These are phyloP conservation scores for Phanerochaete carnosa DNA, from an alignment of 768 basidiomycete genomes.

Conservation along the genomic window DNA sequence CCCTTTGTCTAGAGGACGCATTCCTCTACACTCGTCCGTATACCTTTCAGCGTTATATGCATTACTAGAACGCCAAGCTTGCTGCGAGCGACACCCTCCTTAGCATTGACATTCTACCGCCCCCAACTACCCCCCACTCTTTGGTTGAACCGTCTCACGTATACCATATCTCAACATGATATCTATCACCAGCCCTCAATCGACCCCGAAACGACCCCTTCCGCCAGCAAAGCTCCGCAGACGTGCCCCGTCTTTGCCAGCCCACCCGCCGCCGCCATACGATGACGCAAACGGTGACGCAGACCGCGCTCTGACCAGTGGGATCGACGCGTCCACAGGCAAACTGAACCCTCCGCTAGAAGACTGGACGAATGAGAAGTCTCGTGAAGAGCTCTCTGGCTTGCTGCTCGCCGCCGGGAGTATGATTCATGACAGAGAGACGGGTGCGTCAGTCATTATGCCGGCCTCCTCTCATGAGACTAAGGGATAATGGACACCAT, in stretches of 20 bases:
- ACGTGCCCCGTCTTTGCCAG: slow-evolving; percentile 37
- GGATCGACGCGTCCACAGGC: slow-evolving; percentile 17
- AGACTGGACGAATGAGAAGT: slow-evolving; percentile 59
- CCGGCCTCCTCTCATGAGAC: not conserved
- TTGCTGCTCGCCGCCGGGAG: slow-evolving; percentile 71
- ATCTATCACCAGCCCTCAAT: slow-evolving; percentile 21
- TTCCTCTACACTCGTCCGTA: not conserved
- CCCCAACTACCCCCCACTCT: slow-evolving; percentile 1
- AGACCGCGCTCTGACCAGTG: not conserved
- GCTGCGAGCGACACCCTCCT: not conserved
- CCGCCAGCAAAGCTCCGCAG: slow-evolving; percentile 65
- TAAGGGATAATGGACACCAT: not conserved
- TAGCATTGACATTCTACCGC: not conserved
- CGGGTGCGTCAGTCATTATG: slow-evolving; percentile 46
- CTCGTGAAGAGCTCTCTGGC: slow-evolving; percentile 69
- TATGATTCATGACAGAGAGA: slow-evolving; percentile 74
- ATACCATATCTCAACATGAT: slow-evolving; percentile 29
- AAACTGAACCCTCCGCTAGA: slow-evolving; percentile 24
- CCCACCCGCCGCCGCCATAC: slow-evolving; percentile 56
- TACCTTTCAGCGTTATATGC: not conserved
- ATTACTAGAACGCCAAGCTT: not conserved
- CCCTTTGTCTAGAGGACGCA: not conserved
- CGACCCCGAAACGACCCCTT: slow-evolving; percentile 49
- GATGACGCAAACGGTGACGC: slow-evolving; percentile 31
- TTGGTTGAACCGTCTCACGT: not conserved